phyloP scores from a whole-genome alignment of 2,329 filamentous ascomycete species.

The Sporothrix phasma region DNA sequence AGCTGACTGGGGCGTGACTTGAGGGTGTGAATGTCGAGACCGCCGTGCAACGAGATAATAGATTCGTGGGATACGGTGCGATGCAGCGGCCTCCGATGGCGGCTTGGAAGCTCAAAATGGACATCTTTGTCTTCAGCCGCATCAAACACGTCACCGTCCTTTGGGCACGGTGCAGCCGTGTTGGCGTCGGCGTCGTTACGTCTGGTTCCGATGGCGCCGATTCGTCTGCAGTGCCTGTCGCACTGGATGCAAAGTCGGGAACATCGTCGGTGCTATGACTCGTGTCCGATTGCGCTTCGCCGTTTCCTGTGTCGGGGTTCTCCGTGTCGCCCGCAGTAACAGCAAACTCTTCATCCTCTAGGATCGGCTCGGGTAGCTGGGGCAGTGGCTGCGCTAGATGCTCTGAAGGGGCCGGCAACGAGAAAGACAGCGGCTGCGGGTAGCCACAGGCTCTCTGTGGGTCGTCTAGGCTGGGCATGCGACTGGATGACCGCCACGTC shows the following conservation, averaged over 20 bases:
- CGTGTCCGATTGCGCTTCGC: background rate
- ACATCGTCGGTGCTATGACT: background rate
- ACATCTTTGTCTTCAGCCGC: background rate
- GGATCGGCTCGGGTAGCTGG: conserved; percentile 7
- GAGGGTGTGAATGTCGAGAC: conserved; percentile 82
- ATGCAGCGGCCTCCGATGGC: conserved; percentile 35
- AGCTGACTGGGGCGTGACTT: conserved; percentile 68
- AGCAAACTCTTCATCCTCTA: conserved; percentile 11
- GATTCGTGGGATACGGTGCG: conserved; percentile 75
- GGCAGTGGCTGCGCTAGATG: background rate
- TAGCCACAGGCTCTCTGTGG: background rate
- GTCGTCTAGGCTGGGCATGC: conserved; percentile 33
- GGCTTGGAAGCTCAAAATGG: conserved; percentile 2
- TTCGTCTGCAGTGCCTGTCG: background rate
- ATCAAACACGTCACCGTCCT: background rate
- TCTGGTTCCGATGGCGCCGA: conserved; percentile 4
- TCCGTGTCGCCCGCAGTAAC: background rate
- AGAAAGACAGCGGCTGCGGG: background rate
- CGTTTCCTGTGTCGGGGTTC: background rate
- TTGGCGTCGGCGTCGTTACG: conserved; percentile 9
- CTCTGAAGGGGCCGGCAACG: background rate
- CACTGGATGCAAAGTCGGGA: conserved; percentile 2
- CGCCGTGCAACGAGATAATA: conserved; percentile 74
- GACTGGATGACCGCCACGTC: conserved; percentile 41
- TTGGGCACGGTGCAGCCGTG: conserved; percentile 8